Evolutionary conservation across 1,139 yeast species (phyloP).

Genomic region (Blastobotrys apis): DNA sequence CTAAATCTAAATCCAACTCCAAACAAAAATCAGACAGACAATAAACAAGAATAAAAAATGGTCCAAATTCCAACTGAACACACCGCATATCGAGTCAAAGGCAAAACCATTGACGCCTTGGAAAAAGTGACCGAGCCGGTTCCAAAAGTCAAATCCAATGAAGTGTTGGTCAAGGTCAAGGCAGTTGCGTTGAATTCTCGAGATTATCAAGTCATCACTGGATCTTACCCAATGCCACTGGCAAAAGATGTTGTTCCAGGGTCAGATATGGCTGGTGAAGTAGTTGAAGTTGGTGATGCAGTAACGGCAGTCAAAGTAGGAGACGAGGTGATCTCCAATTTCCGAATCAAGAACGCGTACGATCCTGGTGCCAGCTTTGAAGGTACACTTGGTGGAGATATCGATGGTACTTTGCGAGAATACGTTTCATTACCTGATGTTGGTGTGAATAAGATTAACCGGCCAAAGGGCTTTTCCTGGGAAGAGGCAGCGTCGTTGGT

Average conservation of each 20-base stretch:
- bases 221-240: constrained; percentile 14
- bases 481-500: constrained; percentile 17
- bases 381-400: constrained; percentile 15
- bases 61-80: too few relatives aligned
- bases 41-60: too few relatives aligned
- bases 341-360: constrained; percentile 2
- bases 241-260: constrained; percentile 18
- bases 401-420: constrained; percentile 19
- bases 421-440: constrained; percentile 14
- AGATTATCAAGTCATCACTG: constrained; percentile 20
- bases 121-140: constrained; percentile 13
- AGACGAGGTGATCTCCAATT: constrained; percentile 17
- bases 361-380: background rate
- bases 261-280: constrained; percentile 21
- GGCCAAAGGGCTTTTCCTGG: constrained; percentile 13
- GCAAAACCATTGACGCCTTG: constrained; percentile 8
- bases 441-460: constrained; percentile 13
- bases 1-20: too few relatives aligned
- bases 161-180: constrained; percentile 20
- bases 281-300: constrained; percentile 14
- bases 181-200: constrained; percentile 23
- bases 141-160: constrained; percentile 16
- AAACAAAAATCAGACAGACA: too few relatives aligned
- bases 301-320: constrained; percentile 14
- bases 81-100: background rate